Conservation (phyloP, 805 yeast species). For the Saccharomycopsis javanensis region DNA sequence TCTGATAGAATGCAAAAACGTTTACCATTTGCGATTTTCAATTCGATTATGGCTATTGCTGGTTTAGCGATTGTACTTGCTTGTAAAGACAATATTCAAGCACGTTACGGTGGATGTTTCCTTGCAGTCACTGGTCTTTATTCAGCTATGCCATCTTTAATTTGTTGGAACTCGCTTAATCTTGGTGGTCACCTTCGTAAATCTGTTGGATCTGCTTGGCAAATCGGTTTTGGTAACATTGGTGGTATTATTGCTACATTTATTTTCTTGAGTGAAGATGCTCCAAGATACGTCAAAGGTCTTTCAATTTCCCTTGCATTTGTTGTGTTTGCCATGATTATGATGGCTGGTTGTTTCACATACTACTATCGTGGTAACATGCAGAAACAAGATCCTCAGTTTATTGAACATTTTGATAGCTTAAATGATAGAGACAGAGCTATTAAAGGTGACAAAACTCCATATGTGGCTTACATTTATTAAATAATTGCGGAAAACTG, state of each 20-base stretch:
- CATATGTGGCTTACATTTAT: conserved; percentile 30
- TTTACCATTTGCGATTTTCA: conserved; percentile 32
- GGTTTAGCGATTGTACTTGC: conserved; percentile 53
- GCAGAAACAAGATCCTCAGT: conserved; percentile 21
- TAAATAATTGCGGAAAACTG: too few species aligned
- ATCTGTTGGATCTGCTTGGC: conserved; percentile 48
- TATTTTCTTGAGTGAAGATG: conserved; percentile 42
- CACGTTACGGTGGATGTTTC: conserved; percentile 58
- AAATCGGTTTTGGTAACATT: conserved; percentile 63
- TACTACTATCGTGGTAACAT: conserved; percentile 25
- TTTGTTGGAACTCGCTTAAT: conserved; percentile 59
- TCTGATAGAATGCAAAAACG: conserved; percentile 49
- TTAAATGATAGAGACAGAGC: conserved; percentile 27
- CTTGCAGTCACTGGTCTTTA: conserved; percentile 49
- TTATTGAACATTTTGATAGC: conserved; percentile 25
- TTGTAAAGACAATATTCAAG: conserved; percentile 26
- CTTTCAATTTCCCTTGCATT: conserved; percentile 42
- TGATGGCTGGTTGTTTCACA: conserved; percentile 29
- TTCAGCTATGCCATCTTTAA: conserved; percentile 56
- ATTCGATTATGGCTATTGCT: conserved; percentile 32
- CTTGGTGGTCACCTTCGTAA: conserved; percentile 47
- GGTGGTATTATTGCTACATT: conserved; percentile 62
- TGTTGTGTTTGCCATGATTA: conserved; percentile 32
- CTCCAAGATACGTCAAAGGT: conserved; percentile 53
- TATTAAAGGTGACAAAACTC: conserved; percentile 31